Evolutionary conservation across 1,139 yeast genomes (phyloP), one percentile per base, ranked within the genome.

Genomic region (Spathaspora jeffriesii): DNA sequence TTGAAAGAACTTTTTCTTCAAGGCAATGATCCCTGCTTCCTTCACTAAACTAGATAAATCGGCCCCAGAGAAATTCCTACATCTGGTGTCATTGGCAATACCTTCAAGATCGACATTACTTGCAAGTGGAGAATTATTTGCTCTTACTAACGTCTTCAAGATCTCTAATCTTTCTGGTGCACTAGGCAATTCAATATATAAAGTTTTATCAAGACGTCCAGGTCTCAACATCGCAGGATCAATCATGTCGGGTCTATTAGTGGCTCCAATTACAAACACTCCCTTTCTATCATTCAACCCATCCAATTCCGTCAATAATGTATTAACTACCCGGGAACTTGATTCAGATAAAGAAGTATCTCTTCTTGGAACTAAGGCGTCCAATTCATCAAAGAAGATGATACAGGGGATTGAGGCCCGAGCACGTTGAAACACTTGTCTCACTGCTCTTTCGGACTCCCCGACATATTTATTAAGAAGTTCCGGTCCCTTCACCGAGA

Each of bases 221-320:
- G 99, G 99, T 62, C 99, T 81, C 46, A 93, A 73, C 98, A 93
- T 93, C 1, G 99, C 99, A 8, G 97, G 93, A 66, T 93, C 99
- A 54, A 93, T 93, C 91, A 93, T 93, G 65, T 93, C 99, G 0
- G 98, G 98, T 63, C 99, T 79, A 61, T 93, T 93, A 0, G 99
- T 93, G 2, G 99, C 99, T 28, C 97, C 99, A 55, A 93, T 83
- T 3, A 93, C 99, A 64, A 87, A 93, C 2, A 93, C 88, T 1
- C 98, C 98, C 48, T 86, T 82, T 59, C 99, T 78, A 57, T 92
- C 97, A 56, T 90, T 91, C 50, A 93, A 78, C 2, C 99, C 99
- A 67, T 93, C 99, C 38, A 93, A 73, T 64, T 93, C 99, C 0
- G 99, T 95, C 54, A 93, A 79, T 38, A 93, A 70, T 0, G 99